A percentile compares a stretch with the other conserved stretches of the same genome.
These are phyloP conservation scores for Dittrichia graveolens DNA, from an alignment of 129 eudicot genomes.

Conservation along the genomic window DNA sequence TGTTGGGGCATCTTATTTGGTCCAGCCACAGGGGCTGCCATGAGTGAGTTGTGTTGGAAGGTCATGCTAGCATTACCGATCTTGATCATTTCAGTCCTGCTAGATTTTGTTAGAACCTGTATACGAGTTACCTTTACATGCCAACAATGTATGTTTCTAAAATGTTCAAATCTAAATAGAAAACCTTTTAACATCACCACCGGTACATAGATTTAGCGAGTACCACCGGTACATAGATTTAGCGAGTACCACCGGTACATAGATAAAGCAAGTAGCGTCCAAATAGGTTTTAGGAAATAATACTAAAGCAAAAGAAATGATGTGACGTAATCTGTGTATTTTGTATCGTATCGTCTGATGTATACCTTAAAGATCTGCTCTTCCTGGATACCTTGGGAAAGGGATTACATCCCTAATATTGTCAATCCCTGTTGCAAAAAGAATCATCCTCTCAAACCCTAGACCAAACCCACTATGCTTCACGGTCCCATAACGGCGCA, in stretches of 20 bases:
- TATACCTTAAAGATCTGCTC: constrained; percentile 70
- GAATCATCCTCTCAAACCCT: constrained; percentile 92
- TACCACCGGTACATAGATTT: too few species aligned
- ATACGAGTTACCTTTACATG: background rate
- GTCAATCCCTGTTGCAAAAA: constrained; percentile 94
- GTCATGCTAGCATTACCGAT: too few species aligned
- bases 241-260: too few species aligned
- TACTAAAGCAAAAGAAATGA: constrained; percentile 24
- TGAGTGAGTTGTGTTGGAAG: too few species aligned
- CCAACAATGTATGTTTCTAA: background rate
- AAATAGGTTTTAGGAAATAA: background rate
- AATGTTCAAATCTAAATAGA: background rate
- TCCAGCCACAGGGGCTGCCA: too few species aligned
- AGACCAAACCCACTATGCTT: constrained; percentile 89
- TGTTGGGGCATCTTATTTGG: constrained; percentile 69
- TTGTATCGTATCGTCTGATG: background rate
- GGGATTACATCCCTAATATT: constrained; percentile 95
- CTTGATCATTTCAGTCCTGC: too few species aligned
- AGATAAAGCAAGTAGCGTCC: constrained; percentile 19
- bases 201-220: too few species aligned
- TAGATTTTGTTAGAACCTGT: constrained; percentile 27
- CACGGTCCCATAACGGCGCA: constrained; percentile 79
- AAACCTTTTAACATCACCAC: constrained; percentile 9
- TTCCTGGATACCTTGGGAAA: constrained; percentile 91
- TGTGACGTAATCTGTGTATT: constrained; percentile 16